Conservation (phyloP, 108 stramenopile species). For the Fragilariopsis cylindrus region DNA sequence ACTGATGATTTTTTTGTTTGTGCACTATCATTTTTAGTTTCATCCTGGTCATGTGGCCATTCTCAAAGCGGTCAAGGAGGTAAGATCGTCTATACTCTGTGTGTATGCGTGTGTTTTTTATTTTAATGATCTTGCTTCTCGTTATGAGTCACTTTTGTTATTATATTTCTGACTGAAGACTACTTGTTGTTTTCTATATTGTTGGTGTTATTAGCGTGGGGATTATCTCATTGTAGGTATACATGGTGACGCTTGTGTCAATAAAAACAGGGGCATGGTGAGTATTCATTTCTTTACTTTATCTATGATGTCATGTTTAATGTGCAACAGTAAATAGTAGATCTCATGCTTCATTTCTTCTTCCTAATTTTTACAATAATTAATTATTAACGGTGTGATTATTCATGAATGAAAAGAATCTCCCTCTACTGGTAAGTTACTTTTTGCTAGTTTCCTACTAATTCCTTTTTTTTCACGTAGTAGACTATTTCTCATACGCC, state of each 20-base stretch:
- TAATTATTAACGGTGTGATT: background rate
- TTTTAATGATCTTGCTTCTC: background rate
- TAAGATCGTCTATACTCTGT: constrained; percentile 23
- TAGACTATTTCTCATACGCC: constrained; percentile 53
- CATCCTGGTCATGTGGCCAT: constrained; percentile 96
- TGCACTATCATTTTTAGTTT: constrained; percentile 43
- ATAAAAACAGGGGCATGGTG: constrained; percentile 70
- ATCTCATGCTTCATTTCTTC: background rate
- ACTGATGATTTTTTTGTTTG: too few relatives aligned
- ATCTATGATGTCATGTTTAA: background rate
- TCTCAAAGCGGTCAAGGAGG: constrained; percentile 80
- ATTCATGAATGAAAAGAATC: constrained; percentile 11
- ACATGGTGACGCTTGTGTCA: constrained; percentile 93
- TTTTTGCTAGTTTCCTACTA: background rate
- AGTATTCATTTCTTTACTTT: background rate
- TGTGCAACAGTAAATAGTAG: background rate
- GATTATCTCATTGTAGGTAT: constrained; percentile 98
- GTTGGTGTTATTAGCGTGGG: constrained; percentile 55
- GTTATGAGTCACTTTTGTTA: background rate
- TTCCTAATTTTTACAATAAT: background rate
- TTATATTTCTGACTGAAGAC: background rate
- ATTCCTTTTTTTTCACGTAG: background rate
- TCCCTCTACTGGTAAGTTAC: constrained; percentile 25
- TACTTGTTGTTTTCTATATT: background rate
- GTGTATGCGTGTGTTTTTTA: background rate